phyloP scores from a whole-genome alignment of 1,284 basidiomycete genomes.

The Sanghuangporus baumii region DNA sequence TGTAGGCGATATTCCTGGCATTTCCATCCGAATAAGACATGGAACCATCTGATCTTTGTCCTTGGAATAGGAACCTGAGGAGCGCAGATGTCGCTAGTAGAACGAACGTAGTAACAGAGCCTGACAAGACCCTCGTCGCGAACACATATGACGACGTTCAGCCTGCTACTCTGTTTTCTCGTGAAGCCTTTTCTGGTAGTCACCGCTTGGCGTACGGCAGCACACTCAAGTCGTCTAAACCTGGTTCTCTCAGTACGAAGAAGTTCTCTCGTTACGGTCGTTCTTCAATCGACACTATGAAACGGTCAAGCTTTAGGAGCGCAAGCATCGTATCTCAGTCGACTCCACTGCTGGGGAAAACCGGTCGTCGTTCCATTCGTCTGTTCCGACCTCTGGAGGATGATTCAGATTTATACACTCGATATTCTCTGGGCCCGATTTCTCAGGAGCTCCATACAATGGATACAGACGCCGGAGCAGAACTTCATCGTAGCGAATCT shows the following conservation, averaged over 20 bases:
- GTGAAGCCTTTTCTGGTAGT: background rate
- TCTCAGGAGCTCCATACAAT: background rate
- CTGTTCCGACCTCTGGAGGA: background rate
- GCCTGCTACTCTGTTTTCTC: background rate
- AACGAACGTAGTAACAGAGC: background rate
- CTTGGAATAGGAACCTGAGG: background rate
- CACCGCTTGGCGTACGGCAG: background rate
- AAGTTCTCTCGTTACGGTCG: background rate
- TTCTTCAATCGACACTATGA: background rate
- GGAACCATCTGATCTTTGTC: background rate
- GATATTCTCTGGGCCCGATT: background rate
- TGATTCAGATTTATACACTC: background rate
- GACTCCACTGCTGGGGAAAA: background rate
- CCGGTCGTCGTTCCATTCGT: background rate
- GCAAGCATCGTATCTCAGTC: constrained; percentile 13
- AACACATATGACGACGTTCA: background rate
- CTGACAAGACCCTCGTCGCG: background rate
- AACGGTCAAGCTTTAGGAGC: constrained; percentile 9
- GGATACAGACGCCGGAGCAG: background rate
- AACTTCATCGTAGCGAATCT: background rate
- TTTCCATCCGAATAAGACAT: background rate
- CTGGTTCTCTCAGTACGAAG: background rate
- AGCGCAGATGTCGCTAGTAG: background rate
- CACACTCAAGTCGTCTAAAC: background rate
- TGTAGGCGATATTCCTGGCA: background rate